phyloP scores from a whole-genome alignment of 495 filamentous ascomycete species.

The Penicillium odoratum region DNA sequence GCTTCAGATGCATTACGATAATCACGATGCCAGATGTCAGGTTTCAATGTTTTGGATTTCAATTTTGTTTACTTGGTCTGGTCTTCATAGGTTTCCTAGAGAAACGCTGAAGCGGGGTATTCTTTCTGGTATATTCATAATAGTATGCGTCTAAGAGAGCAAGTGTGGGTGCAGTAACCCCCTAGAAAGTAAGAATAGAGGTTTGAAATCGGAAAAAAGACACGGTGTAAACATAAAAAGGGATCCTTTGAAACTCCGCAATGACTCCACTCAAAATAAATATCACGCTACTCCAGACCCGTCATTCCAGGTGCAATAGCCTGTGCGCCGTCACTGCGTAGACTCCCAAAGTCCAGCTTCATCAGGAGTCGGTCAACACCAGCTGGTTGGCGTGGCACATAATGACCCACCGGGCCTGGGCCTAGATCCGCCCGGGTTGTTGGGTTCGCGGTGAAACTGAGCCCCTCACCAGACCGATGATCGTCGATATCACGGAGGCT shows the following conservation, averaged over 20 bases:
- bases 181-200: background rate
- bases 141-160: background rate
- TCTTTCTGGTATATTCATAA: background rate
- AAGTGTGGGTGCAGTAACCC: background rate
- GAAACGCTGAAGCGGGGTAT: background rate
- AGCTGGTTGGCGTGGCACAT: slow-evolving; percentile 63
- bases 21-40: no score
- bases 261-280: background rate
- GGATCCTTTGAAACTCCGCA: background rate
- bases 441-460: slow-evolving; percentile 19
- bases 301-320: slow-evolving; percentile 10
- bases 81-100: background rate
- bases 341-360: slow-evolving; percentile 75
- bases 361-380: slow-evolving; percentile 80
- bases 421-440: slow-evolving; percentile 6
- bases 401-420: slow-evolving; percentile 34
- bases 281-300: slow-evolving; percentile 9
- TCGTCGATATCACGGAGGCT: slow-evolving; percentile 61
- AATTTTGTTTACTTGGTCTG: background rate
- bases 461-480: slow-evolving; percentile 45
- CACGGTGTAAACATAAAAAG: background rate
- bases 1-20: no score
- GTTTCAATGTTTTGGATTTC: no score
- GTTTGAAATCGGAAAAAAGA: background rate
- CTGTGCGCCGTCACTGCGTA: slow-evolving; percentile 22